Conservation (phyloP, 805 yeast genomes). For the Saccharomyces mikatae region DNA sequence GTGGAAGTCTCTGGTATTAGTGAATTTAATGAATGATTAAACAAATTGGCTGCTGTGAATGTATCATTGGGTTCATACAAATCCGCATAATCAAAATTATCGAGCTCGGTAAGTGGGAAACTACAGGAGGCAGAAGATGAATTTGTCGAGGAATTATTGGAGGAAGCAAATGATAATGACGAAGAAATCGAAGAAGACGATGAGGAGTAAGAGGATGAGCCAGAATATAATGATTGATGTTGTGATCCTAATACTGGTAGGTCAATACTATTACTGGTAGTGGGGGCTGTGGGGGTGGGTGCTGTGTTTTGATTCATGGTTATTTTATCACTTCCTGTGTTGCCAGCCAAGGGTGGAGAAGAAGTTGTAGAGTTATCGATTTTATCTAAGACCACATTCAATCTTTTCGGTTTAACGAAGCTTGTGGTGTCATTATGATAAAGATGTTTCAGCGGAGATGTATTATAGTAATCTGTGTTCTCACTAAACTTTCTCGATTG, state of each 20-base stretch:
- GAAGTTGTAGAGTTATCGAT: not conserved
- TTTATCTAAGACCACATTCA: slow-evolving; percentile 2
- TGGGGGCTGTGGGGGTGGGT: not conserved
- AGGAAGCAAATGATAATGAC: not conserved
- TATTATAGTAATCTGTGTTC: slow-evolving; percentile 29
- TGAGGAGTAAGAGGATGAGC: not conserved
- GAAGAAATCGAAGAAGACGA: not conserved
- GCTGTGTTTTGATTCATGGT: not conserved
- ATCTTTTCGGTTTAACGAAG: slow-evolving; percentile 5
- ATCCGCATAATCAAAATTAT: slow-evolving; percentile 1
- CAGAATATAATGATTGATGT: not conserved
- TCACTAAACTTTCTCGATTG: slow-evolving; percentile 26
- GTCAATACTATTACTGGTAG: not conserved
- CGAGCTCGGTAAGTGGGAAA: not conserved
- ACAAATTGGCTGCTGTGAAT: not conserved
- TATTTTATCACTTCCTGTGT: not conserved
- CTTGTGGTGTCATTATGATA: slow-evolving; percentile 20
- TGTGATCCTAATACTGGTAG: not conserved
- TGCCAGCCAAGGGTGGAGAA: not conserved
- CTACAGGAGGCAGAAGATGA: not conserved
- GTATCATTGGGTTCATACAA: slow-evolving; percentile 2
- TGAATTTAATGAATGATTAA: not conserved
- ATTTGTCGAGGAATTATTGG: not conserved
- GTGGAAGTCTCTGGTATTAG: not conserved
- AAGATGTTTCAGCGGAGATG: slow-evolving; percentile 29